These are phyloP conservation scores for Colletotrichum phormii DNA, from an alignment of 2,329 filamentous ascomycete genomes.

Conservation along the genomic window DNA sequence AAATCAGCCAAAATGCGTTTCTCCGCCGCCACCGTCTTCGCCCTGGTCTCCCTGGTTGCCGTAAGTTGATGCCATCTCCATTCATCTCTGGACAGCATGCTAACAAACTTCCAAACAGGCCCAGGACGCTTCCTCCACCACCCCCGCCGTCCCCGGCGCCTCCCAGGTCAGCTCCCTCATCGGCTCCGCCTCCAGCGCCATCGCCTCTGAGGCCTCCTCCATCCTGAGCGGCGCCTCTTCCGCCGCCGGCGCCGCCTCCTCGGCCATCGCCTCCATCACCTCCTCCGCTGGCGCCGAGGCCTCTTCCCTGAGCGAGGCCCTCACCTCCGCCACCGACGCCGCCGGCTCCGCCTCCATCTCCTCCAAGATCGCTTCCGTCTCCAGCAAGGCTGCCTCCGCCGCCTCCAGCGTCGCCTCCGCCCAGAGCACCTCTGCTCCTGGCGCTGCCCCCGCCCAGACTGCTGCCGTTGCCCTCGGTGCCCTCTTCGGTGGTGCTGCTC, in stretches of 20 bases:
- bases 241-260: slow-evolving; percentile 40
- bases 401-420: slow-evolving; percentile 1
- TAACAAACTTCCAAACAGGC: slow-evolving; percentile 5
- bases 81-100: not conserved
- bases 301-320: slow-evolving; percentile 42
- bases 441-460: slow-evolving; percentile 49
- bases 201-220: slow-evolving; percentile 19
- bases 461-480: slow-evolving; percentile 58
- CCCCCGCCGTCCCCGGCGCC: slow-evolving; percentile 35
- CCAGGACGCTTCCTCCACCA: slow-evolving; percentile 38
- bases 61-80: too few species aligned
- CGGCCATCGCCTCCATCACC: slow-evolving; percentile 39
- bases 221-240: slow-evolving; percentile 39
- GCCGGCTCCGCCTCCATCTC: slow-evolving; percentile 30
- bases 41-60: slow-evolving; percentile 48
- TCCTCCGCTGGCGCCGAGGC: slow-evolving; percentile 25
- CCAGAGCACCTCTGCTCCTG: slow-evolving; percentile 36
- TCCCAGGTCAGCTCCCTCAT: slow-evolving; percentile 27
- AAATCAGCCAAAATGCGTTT: slow-evolving; percentile 54
- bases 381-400: not conserved
- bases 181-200: not conserved
- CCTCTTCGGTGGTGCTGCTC: slow-evolving; percentile 58
- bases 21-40: slow-evolving; percentile 49
- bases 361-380: slow-evolving; percentile 19
- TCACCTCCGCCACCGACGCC: slow-evolving; percentile 39